These are phyloP conservation scores for Leishmania tropica DNA, from an alignment of 208 protist species.

Conservation along the genomic window DNA sequence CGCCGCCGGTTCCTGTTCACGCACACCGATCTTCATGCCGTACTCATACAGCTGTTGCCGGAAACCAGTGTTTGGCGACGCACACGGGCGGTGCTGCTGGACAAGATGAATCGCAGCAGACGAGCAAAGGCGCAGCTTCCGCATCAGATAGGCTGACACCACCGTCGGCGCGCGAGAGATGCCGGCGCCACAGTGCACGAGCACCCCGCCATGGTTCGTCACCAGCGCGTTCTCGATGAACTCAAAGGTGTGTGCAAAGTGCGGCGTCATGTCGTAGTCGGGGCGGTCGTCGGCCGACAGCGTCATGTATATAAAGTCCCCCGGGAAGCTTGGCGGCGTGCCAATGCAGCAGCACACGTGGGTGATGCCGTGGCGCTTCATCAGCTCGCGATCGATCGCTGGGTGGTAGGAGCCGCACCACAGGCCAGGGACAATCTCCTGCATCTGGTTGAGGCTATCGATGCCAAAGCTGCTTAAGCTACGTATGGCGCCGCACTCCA, in stretches of 20 bases:
- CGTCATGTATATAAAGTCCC: constrained; percentile 58
- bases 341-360: constrained; percentile 80
- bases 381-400: constrained; percentile 40
- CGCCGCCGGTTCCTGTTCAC: constrained; percentile 3
- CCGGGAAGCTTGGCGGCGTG: constrained; percentile 54
- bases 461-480: background rate
- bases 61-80: constrained; percentile 77
- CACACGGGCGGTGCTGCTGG: constrained; percentile 43
- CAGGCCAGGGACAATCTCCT: constrained; percentile 78
- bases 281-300: constrained; percentile 50
- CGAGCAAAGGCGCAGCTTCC: constrained; percentile 60
- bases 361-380: constrained; percentile 57
- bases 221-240: constrained; percentile 78
- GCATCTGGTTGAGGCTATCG: constrained; percentile 49
- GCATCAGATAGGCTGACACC: constrained; percentile 75
- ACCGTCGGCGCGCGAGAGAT: constrained; percentile 84
- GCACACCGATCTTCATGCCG: constrained; percentile 27
- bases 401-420: constrained; percentile 83
- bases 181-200: constrained; percentile 86
- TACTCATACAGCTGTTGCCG: constrained; percentile 54
- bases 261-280: constrained; percentile 48
- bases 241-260: constrained; percentile 63
- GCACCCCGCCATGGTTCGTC: constrained; percentile 45
- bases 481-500: background rate
- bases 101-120: constrained; percentile 56